Conservation (phyloP, 257 asterid genomes). For the Capsicum chinense region DNA sequence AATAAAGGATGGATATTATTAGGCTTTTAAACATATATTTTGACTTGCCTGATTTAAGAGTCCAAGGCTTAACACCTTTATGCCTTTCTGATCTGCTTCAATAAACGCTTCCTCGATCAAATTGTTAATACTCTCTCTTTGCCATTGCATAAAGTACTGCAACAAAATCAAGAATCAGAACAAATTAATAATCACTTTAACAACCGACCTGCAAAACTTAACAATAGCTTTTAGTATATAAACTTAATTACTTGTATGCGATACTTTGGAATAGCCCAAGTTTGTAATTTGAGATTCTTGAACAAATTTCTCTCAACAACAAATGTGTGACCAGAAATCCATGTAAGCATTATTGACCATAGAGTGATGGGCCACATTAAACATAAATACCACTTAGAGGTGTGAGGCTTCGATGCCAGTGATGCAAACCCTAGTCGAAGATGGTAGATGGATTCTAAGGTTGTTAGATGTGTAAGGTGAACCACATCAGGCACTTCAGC, state of each 20-base stretch:
- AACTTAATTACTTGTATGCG: slow-evolving; percentile 58
- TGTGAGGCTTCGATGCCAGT: slow-evolving; percentile 67
- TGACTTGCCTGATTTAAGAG: slow-evolving; percentile 68
- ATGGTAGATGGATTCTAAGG: slow-evolving; percentile 49
- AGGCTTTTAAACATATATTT: not conserved
- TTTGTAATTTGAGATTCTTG: slow-evolving; percentile 65
- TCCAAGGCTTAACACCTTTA: slow-evolving; percentile 70
- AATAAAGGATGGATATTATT: not conserved
- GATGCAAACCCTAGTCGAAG: slow-evolving; percentile 74
- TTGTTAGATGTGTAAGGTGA: slow-evolving; percentile 54
- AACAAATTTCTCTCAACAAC: slow-evolving; percentile 70
- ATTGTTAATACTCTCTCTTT: slow-evolving; percentile 59
- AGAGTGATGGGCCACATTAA: slow-evolving; percentile 84
- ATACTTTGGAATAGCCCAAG: slow-evolving; percentile 84
- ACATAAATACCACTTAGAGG: slow-evolving; percentile 69
- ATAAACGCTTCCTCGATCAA: slow-evolving; percentile 72
- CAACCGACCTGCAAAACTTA: not conserved
- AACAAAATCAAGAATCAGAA: not conserved
- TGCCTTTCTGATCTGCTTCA: slow-evolving; percentile 66
- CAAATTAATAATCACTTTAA: not conserved
- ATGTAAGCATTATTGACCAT: slow-evolving; percentile 64
- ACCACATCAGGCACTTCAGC: slow-evolving; percentile 75
- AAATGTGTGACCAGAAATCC: slow-evolving; percentile 64
- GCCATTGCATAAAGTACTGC: slow-evolving; percentile 81
- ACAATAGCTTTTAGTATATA: not conserved